phyloP scores from a whole-genome alignment of 2,329 filamentous ascomycete genomes.

The Colletotrichum tropicale region DNA sequence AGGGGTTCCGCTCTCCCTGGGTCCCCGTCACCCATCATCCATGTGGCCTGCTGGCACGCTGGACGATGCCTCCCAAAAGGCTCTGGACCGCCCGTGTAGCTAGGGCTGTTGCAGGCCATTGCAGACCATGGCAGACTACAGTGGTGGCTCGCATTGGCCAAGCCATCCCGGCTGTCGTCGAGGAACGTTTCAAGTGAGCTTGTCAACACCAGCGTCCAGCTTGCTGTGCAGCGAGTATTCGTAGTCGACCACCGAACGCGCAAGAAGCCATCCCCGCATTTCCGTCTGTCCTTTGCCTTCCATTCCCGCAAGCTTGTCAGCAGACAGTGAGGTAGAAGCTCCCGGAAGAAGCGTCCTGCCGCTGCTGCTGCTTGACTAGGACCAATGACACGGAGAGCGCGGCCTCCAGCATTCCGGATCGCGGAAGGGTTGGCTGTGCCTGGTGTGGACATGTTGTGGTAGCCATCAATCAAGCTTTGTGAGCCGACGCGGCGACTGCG shows the following conservation, averaged over 20 bases:
- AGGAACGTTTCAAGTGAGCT: constrained; percentile 6
- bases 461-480: not conserved
- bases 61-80: not conserved
- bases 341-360: not conserved
- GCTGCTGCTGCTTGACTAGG: not conserved
- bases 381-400: not conserved
- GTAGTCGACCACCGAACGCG: not conserved
- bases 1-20: constrained; percentile 10
- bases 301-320: not conserved
- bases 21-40: not conserved
- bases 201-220: not conserved
- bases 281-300: not conserved
- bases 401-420: not conserved
- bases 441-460: not conserved
- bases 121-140: not conserved
- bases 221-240: not conserved
- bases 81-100: not conserved
- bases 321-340: not conserved
- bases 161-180: constrained; percentile 1
- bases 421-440: not conserved
- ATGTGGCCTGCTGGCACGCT: not conserved
- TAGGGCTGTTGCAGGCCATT: not conserved
- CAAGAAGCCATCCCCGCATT: constrained; percentile 9
- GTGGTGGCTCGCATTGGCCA: not conserved
- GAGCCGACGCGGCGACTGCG: constrained; percentile 4